Conservation (phyloP, 2,329 filamentous ascomycete genomes). For the Colletotrichum chrysophilum region DNA sequence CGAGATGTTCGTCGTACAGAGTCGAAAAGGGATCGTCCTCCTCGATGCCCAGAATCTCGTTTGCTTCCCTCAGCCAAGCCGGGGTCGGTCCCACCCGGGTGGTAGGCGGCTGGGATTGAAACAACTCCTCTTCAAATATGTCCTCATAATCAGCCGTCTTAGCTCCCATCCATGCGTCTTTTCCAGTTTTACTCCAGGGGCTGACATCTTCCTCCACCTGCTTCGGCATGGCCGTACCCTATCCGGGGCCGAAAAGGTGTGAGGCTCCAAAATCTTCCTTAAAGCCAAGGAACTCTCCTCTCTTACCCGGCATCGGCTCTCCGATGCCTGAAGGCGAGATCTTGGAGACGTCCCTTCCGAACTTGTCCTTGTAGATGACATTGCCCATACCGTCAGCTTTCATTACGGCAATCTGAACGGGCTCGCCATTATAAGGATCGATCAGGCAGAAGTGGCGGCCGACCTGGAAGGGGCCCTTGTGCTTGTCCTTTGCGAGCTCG, state of each 20-base stretch:
- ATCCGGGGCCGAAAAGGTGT: background rate
- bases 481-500: background rate
- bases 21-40: background rate
- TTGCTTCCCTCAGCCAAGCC: constrained; percentile 2
- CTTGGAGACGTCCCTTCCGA: background rate
- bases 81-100: background rate
- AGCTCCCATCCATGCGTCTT: constrained; percentile 1
- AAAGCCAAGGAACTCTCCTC: constrained; percentile 11
- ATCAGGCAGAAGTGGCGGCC: background rate
- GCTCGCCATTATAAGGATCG: background rate
- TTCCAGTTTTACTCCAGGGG: background rate
- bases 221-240: background rate
- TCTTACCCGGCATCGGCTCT: background rate
- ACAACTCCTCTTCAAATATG: background rate
- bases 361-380: background rate
- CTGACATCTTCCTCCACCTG: background rate
- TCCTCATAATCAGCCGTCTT: background rate
- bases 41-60: background rate
- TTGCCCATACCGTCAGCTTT: background rate
- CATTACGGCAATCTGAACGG: background rate
- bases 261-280: background rate
- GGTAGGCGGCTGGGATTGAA: background rate
- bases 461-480: background rate
- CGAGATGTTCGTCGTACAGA: background rate
- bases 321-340: background rate